Base-by-base conservation (phyloP, 2,329 filamentous ascomycete species). In the Aureobasidium leucospermi region DNA sequence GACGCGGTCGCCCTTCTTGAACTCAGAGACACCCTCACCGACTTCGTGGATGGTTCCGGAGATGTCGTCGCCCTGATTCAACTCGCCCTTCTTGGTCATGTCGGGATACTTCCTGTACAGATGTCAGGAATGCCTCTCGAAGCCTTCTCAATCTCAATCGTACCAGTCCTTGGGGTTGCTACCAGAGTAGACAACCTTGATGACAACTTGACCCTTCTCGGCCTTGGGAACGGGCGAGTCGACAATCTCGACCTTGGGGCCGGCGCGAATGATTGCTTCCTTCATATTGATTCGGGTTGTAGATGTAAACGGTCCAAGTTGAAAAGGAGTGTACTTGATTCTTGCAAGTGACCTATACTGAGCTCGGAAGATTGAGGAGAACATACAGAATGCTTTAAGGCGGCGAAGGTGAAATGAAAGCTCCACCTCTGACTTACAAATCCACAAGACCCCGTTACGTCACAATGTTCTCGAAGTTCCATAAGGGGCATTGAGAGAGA, bases 1-100 rank as follows among this genome's bases (percentile, higher is more conserved):
- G 1, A 85, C 81, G 15, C 81, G 77, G 68, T 85, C 81, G 34
- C 82, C 82, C 0, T 73, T 71, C 62, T 78, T 78, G 75, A 85
- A 85, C 64, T 84, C 82, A 59, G 70, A 77, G 1, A 85, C 82
- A 39, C 79, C 74, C 42, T 73, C 67, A 19, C 83, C 83, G 23
- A 84, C 79, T 61, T 76, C 73, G 63, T 83, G 75, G 8, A 86
- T 76, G 31, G 79, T 73, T 45, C 71, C 71, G 15, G 69, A 65
- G 15, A 72, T 70, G 41, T 73, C 71, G 43, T 73, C 71, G 60
- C 71, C 71, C 55, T 69, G 66, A 51, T 65, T 65, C 28, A 56
- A 53, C 31, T 64, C 61, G 29, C 56, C 52, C 32, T 68, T 45
- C 63, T 51, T 13, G 43, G 61, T 62, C 39, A 63, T 59, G 16